Evolutionary conservation across 805 yeast genomes (phyloP).

Genomic region (Jamesozyma gamospora): DNA sequence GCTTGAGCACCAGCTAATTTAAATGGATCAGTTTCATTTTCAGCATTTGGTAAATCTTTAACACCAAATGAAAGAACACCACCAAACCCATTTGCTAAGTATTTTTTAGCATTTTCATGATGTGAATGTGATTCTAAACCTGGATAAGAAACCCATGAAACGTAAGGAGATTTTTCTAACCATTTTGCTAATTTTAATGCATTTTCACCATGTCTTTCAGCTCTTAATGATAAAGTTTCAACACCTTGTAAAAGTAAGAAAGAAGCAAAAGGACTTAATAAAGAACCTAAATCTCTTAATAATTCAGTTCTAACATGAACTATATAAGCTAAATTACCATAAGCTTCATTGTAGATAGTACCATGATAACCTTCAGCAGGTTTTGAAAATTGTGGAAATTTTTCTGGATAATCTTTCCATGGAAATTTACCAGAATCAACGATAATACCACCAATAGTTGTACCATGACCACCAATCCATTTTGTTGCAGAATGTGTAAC

Average conservation of each 20-base stretch:
- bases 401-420: constrained; percentile 75
- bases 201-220: constrained; percentile 82
- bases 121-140: constrained; percentile 72
- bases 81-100: constrained; percentile 72
- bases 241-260: constrained; percentile 84
- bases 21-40: constrained; percentile 48
- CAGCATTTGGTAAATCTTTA: constrained; percentile 42
- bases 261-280: constrained; percentile 78
- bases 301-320: constrained; percentile 75
- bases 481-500: constrained; percentile 92
- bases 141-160: constrained; percentile 85
- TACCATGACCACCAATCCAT: constrained; percentile 98
- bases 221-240: constrained; percentile 88
- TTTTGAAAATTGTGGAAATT: constrained; percentile 82
- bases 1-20: constrained; percentile 71
- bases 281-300: constrained; percentile 86
- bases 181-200: constrained; percentile 71
- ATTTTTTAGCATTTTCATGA: constrained; percentile 77
- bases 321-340: constrained; percentile 72
- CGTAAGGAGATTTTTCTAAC: constrained; percentile 63
- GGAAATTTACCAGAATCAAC: constrained; percentile 90
- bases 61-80: constrained; percentile 87
- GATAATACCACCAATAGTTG: constrained; percentile 84
- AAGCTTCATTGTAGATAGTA: constrained; percentile 65
- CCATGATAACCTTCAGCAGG: constrained; percentile 96